Evolutionary conservation across 352 stramenopile species (phyloP).

Genomic region (Phytophthora pistaciae): DNA sequence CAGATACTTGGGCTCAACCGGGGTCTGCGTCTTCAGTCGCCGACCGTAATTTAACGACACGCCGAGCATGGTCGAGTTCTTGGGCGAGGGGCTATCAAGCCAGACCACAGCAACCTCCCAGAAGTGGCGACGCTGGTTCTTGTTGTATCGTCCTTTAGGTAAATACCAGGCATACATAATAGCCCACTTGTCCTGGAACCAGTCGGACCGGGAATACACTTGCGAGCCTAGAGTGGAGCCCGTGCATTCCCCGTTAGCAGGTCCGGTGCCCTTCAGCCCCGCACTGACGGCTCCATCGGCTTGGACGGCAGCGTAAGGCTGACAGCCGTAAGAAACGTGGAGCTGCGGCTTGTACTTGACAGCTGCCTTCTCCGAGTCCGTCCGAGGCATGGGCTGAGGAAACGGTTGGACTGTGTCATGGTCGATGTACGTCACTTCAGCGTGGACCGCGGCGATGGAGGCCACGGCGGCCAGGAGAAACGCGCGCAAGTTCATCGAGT

Average conservation of each 20-base stretch:
- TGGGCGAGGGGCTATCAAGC: constrained; percentile 38
- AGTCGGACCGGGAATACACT: not conserved
- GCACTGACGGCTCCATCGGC: constrained; percentile 8
- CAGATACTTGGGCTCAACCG: constrained; percentile 12
- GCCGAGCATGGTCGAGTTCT: constrained; percentile 21
- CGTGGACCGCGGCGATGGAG: too few species aligned
- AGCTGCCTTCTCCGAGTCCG: too few species aligned
- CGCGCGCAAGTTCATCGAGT: too few species aligned
- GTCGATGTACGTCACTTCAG: too few species aligned
- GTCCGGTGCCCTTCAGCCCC: not conserved
- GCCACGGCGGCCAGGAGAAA: too few species aligned
- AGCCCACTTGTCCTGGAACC: not conserved
- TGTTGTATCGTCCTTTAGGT: constrained; percentile 6
- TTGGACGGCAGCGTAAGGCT: too few species aligned
- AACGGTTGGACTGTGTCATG: too few species aligned
- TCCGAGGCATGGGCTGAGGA: too few species aligned
- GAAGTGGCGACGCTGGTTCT: constrained; percentile 29
- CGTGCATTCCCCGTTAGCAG: not conserved
- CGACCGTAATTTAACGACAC: constrained; percentile 26
- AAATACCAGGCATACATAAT: not conserved
- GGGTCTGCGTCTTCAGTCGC: constrained; percentile 6
- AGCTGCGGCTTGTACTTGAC: too few species aligned
- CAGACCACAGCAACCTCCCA: constrained; percentile 53
- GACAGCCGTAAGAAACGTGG: too few species aligned
- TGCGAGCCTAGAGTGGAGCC: not conserved